Percentiles rank a stretch among this genome's conserved stretches.
These are phyloP conservation scores for Pseudopithomyces chartarum DNA, from an alignment of 2,329 filamentous ascomycete genomes.

Conservation along the genomic window DNA sequence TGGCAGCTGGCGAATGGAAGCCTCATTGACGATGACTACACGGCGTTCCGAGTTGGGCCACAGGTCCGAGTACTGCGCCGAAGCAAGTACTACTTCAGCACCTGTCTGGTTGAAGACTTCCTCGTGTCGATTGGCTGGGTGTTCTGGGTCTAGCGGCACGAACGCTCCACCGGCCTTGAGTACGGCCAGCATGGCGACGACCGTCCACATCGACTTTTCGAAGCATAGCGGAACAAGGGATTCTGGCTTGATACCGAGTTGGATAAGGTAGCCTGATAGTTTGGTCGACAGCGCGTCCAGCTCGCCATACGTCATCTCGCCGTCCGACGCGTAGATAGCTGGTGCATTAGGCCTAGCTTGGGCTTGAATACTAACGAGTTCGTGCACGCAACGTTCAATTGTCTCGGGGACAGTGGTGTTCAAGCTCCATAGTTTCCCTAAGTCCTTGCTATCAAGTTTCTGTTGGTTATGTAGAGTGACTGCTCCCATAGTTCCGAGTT, in stretches of 20 bases:
- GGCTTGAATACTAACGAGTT: not conserved
- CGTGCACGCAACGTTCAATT: not conserved
- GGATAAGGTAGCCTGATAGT: not conserved
- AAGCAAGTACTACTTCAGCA: not conserved
- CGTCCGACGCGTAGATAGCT: not conserved
- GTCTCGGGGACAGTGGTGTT: not conserved
- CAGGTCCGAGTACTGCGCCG: not conserved
- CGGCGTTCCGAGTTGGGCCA: not conserved
- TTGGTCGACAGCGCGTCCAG: not conserved
- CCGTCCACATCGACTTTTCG: slow-evolving; percentile 4
- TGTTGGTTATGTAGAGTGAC: too few species aligned
- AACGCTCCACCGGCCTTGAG: not conserved
- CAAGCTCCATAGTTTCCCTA: too few species aligned
- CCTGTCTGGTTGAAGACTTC: not conserved
- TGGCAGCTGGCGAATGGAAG: not conserved
- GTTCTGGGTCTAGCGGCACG: too few species aligned
- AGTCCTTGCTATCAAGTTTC: too few species aligned
- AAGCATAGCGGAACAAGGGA: not conserved
- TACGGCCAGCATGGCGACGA: not conserved
- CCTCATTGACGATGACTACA: too few species aligned
- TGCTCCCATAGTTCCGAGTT: too few species aligned
- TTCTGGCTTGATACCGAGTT: not conserved
- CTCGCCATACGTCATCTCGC: not conserved
- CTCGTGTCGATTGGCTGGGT: too few species aligned
- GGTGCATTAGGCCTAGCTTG: not conserved